Evolutionary conservation across 225 moss, liverwort and hornwort genomes (phyloP).

Genomic region (Lunularia cruciata): DNA sequence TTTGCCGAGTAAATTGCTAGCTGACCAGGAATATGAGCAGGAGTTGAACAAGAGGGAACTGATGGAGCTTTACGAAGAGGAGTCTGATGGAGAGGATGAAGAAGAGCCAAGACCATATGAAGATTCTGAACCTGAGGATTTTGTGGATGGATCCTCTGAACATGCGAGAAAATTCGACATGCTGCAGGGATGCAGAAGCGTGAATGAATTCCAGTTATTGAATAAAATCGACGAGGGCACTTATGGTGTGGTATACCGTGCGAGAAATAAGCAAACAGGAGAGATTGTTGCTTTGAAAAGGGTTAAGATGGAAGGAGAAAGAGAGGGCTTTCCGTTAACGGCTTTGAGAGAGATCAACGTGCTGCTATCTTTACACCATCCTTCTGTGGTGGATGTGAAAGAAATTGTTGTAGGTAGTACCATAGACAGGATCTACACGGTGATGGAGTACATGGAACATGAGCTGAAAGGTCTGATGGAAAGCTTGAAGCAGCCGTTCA

Average conservation of each 20-base stretch:
- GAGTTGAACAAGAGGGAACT: conserved; percentile 95
- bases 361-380: conserved; percentile 86
- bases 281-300: conserved; percentile 96
- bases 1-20: conserved; percentile 41
- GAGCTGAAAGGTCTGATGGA: conserved; percentile 98
- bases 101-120: conserved; percentile 74
- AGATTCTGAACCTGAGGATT: conserved; percentile 43
- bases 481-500: conserved; percentile 95
- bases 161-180: conserved; percentile 83
- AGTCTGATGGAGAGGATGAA: conserved; percentile 54
- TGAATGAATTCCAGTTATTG: conserved; percentile 88
- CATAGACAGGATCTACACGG: conserved; percentile 93
- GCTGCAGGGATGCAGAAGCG: conserved; percentile 95
- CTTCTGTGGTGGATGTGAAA: conserved; percentile 90
- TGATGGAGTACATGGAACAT: conserved; percentile 99
- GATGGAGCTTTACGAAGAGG: conserved; percentile 88
- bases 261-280: conserved; percentile 81
- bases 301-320: conserved; percentile 97
- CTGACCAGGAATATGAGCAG: conserved; percentile 80
- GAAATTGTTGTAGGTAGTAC: conserved; percentile 97
- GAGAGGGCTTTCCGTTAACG: conserved; percentile 83
- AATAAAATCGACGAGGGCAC: conserved; percentile 96
- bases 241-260: conserved; percentile 93
- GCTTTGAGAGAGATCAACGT: conserved; percentile 91
- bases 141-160: too few species aligned